phyloP scores from a whole-genome alignment of 164 flowering plant species.

The grape (Vitis vinifera) region ASM3070453v1 NC_081816.1:15160001-15160500 shows the following conservation, averaged over 20 bases:
- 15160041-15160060: too few relatives aligned
- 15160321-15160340: conserved; percentile 55
- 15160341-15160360: conserved; percentile 50
- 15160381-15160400: conserved; percentile 29
- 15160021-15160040: too few relatives aligned
- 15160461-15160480: too few relatives aligned
- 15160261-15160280: neutral
- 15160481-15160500: too few relatives aligned
- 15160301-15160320: conserved; percentile 39
- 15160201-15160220: neutral
- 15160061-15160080: too few relatives aligned
- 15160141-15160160: neutral
- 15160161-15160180: neutral
- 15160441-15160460: neutral
- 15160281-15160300: neutral
- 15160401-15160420: neutral
- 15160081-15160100: neutral
- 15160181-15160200: neutral
- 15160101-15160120: neutral
- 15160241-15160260: neutral
- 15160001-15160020: too few relatives aligned
- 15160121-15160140: neutral
- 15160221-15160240: neutral
- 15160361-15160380: conserved; percentile 18
- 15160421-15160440: neutral